Base-by-base conservation (phyloP, 2,329 filamentous ascomycete genomes). In the Thermomyces lanuginosus region DNA sequence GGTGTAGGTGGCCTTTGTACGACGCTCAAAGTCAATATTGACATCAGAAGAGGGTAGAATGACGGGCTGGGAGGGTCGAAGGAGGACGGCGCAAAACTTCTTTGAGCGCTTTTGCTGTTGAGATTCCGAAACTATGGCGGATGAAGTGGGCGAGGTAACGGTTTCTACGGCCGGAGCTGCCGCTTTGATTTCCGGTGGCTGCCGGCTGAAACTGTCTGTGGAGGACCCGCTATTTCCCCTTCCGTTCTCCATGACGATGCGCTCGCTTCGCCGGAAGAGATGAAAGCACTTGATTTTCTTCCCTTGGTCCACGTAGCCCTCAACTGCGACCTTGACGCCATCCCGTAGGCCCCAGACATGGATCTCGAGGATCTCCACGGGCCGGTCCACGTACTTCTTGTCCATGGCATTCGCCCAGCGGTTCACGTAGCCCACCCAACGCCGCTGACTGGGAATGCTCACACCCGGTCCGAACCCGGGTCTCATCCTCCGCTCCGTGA, bases 341-440 rank as follows among this genome's bases (percentile, higher is more conserved):
- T 84, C 74, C 23, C 81, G 63, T 26, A 95, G 49, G 0, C 84
- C 89, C 81, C 82, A 93, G 8, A 84, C 70, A 44, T 92, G 84
- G 1, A 98, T 63, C 49, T 95, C 86, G 7, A 84, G 49, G 21
- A 95, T 72, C 53, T 95, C 84, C 1, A 93, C 66, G 24, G 75
- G 69, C 10, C 79, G 63, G 44, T 95, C 86, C 5, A 81, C 59
- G 43, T 95, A 98, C 28, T 66, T 64, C 53, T 91, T 92, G 10
- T 66, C 70, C 38, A 60, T 40, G 15, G 69, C 56, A 29, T 71
- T 70, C 2, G 79, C 68, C 86, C 86, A 93, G 8, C 78, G 69
- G 43, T 92, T 78, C 6, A 93, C 80, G 46, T 98, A 98, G 16
- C 66, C 64, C 10, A 98, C 64, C 69, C 80, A 93, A 6, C 89